These are phyloP conservation scores for Wickerhamiella sorbophila DNA, from an alignment of 805 yeast genomes.

Conservation along the genomic window DNA sequence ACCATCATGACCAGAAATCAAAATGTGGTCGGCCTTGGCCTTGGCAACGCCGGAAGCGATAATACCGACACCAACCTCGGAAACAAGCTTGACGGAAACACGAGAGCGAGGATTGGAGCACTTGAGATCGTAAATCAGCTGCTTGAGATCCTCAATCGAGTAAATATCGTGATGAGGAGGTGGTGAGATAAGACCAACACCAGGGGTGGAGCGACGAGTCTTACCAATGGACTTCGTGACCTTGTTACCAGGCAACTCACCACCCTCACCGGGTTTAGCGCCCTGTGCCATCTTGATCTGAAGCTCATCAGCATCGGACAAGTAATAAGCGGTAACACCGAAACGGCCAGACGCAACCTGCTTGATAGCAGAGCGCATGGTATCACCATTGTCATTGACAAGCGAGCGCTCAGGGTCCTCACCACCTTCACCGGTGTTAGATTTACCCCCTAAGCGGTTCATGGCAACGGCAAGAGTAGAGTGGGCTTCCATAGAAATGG, in stretches of 20 bases:
- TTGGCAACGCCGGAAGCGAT: conserved; percentile 98
- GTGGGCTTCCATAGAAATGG: conserved; percentile 97
- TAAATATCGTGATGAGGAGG: conserved; percentile 98
- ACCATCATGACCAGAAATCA: conserved; percentile 97
- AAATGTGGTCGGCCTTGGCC: conserved; percentile 93
- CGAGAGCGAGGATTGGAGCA: conserved; percentile 96
- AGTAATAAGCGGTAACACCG: conserved; percentile 90
- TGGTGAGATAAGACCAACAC: conserved; percentile 93
- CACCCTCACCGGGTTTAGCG: conserved; percentile 99
- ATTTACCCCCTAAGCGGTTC: conserved; percentile 95
- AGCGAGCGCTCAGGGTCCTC: conserved; percentile 86
- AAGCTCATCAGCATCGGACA: conserved; percentile 92
- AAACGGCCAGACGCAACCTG: conserved; percentile 97
- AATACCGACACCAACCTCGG: conserved; percentile 98
- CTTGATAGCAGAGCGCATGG: conserved; percentile 97
- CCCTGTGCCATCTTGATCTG: conserved; percentile 99
- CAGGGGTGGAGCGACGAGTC: conserved; percentile 92
- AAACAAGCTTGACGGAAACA: conserved; percentile 88
- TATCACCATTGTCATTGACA: conserved; percentile 75
- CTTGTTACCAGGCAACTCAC: conserved; percentile 92
- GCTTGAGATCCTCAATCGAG: conserved; percentile 95
- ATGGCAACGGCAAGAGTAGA: conserved; percentile 95
- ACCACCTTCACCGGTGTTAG: conserved; percentile 99
- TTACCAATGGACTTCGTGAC: conserved; percentile 79
- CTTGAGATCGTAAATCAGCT: conserved; percentile 88